Evolutionary conservation across 2,329 filamentous ascomycete species (phyloP), one percentile per base, ranked within the genome.

Genomic region (Nemania bipapillata): DNA sequence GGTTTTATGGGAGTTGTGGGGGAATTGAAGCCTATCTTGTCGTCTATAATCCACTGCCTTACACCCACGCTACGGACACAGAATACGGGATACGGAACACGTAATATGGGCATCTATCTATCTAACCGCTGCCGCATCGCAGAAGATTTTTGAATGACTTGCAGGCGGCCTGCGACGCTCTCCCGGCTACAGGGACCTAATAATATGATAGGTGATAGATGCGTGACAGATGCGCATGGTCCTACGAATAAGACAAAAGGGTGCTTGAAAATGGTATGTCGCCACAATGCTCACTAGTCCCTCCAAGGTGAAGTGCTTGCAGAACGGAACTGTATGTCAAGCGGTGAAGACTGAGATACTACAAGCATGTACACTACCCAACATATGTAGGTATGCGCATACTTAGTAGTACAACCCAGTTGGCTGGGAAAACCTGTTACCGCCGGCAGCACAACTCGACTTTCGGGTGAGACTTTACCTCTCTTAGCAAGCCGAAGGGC

Each of bases 321-420:
- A 55, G 47, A 42, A 58, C 66, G 50, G 47, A 42, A 53, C 24
- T 20, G 42, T 32, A 53, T 58, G 20, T 37, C 42, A 62, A 60
- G 65, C 55, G 61, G 65, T 68, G 60, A 68, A 40, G 56, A 63
- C 24, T 59, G 32, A 47, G 45, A 37, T 63, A 53, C 40, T 37
- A 32, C 40, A 56, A 17, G 49, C n/a, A n/a, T n/a, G n/a, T n/a
- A n/a, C n/a, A n/a, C n/a, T n/a, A n/a, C n/a, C n/a, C n/a, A n/a
- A n/a, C n/a, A n/a, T n/a, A n/a, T n/a, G n/a, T n/a, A n/a, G n/a
- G n/a, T n/a, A n/a, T n/a, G n/a, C n/a, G n/a, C n/a, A n/a, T n/a
- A n/a, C n/a, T n/a, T n/a, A n/a, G n/a, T n/a, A n/a, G n/a, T n/a
- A n/a, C n/a, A n/a, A 61, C 24, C 17, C 24, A 32, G 40, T 26